These are phyloP conservation scores for Penicillium odoratum DNA, from an alignment of 495 filamentous ascomycete species.

Conservation along the genomic window DNA sequence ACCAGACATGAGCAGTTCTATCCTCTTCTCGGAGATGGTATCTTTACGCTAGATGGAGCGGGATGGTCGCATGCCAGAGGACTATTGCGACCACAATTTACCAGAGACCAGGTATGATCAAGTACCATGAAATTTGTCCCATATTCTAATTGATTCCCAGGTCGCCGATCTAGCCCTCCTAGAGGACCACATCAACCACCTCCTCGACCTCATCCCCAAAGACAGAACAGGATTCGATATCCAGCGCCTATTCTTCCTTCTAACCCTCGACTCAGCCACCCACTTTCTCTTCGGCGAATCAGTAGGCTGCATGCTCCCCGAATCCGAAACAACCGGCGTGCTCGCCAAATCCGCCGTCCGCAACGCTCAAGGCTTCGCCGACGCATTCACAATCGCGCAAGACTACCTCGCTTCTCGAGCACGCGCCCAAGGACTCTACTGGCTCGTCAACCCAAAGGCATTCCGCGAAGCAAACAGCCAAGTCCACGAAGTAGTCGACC, in stretches of 20 bases:
- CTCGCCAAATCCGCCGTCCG: constrained; percentile 35
- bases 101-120: constrained; percentile 42
- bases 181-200: constrained; percentile 55
- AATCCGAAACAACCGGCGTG: constrained; percentile 21
- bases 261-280: constrained; percentile 67
- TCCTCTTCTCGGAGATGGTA: constrained; percentile 57
- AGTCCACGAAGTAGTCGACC: constrained; percentile 50
- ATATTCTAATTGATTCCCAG: constrained; percentile 5
- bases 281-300: constrained; percentile 67
- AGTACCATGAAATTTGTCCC: not conserved
- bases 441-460: constrained; percentile 38
- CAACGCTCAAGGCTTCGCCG: constrained; percentile 42
- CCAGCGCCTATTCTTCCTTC: constrained; percentile 56
- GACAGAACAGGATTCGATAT: constrained; percentile 59
- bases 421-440: constrained; percentile 37
- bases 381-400: constrained; percentile 47
- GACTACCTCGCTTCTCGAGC: constrained; percentile 35
- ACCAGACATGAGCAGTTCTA: constrained; percentile 43
- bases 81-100: constrained; percentile 55
- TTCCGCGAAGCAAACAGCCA: constrained; percentile 39
- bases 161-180: constrained; percentile 50
- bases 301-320: constrained; percentile 39
- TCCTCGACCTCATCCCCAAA: constrained; percentile 50
- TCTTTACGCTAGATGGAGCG: constrained; percentile 71
- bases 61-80: constrained; percentile 62